Conservation (phyloP, 306 rosid species). For the Carpinus fangiana region DNA sequence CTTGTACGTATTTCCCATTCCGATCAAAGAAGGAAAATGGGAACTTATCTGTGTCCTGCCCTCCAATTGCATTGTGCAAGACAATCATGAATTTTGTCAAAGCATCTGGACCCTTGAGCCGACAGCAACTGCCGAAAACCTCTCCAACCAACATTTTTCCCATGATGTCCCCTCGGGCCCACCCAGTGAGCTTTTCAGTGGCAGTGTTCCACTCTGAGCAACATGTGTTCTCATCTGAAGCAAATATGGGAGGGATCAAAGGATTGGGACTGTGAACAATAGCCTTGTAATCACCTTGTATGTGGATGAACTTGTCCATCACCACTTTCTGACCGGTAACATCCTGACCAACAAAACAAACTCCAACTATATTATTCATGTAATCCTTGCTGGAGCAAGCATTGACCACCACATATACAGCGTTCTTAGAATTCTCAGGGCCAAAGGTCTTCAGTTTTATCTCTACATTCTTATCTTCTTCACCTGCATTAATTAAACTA, state of each 20-base stretch:
- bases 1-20: constrained; percentile 74
- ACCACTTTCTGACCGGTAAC: constrained; percentile 90
- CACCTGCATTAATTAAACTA: constrained; percentile 73
- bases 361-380: constrained; percentile 81
- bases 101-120: constrained; percentile 84
- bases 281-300: constrained; percentile 97
- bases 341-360: constrained; percentile 99
- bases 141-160: constrained; percentile 96
- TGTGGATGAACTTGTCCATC: constrained; percentile 94
- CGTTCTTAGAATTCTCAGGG: constrained; percentile 56
- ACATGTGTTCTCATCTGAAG: constrained; percentile 90
- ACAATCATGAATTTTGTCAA: constrained; percentile 94
- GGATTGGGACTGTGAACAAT: constrained; percentile 93
- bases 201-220: constrained; percentile 99
- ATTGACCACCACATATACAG: constrained; percentile 86
- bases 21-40: constrained; percentile 75
- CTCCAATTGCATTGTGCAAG: constrained; percentile 87
- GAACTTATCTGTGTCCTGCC: constrained; percentile 75
- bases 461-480: constrained; percentile 94
- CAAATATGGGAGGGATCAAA: constrained; percentile 97
- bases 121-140: constrained; percentile 88
- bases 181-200: constrained; percentile 94
- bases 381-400: constrained; percentile 98
- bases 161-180: constrained; percentile 66
- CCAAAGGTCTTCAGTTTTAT: constrained; percentile 88